phyloP scores from a whole-genome alignment of 2,329 filamentous ascomycete species.

The Coniochaeta pulveracea region DNA sequence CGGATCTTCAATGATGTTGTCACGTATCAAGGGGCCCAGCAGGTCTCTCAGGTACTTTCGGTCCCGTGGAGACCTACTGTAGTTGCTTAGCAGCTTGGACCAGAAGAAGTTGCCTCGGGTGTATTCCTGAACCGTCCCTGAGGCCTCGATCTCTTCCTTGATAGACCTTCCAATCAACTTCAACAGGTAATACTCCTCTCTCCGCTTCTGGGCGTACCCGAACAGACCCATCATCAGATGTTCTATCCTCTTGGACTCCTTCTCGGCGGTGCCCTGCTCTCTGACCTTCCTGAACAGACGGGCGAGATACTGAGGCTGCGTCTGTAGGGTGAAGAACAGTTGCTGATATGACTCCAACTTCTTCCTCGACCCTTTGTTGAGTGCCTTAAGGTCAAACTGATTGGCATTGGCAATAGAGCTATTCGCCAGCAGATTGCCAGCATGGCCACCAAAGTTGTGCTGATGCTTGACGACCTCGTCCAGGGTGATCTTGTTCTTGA shows the following conservation, averaged over 20 bases:
- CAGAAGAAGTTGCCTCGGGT: conserved; percentile 87
- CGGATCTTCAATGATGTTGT: conserved; percentile 88
- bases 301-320: conserved; percentile 88
- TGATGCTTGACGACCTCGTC: conserved; percentile 97
- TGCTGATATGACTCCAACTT: conserved; percentile 97
- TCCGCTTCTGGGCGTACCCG: conserved; percentile 90
- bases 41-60: conserved; percentile 85
- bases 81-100: conserved; percentile 75
- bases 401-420: conserved; percentile 81
- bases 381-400: conserved; percentile 89
- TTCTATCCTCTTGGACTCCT: conserved; percentile 86
- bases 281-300: conserved; percentile 76
- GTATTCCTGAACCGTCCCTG: conserved; percentile 69
- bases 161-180: conserved; percentile 78
- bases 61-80: conserved; percentile 82
- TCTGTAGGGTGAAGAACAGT: conserved; percentile 93
- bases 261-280: conserved; percentile 76
- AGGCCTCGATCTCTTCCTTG: conserved; percentile 72
- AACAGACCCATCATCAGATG: conserved; percentile 94
- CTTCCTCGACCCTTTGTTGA: conserved; percentile 92
- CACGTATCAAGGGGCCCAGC: conserved; percentile 72
- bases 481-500: conserved; percentile 98
- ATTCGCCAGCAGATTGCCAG: conserved; percentile 75
- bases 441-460: conserved; percentile 86
- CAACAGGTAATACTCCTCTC: conserved; percentile 93